Evolutionary conservation across 306 rosid genomes (phyloP), one percentile per base, ranked within the genome.

Genomic region (Macrotyloma uniflorum): DNA sequence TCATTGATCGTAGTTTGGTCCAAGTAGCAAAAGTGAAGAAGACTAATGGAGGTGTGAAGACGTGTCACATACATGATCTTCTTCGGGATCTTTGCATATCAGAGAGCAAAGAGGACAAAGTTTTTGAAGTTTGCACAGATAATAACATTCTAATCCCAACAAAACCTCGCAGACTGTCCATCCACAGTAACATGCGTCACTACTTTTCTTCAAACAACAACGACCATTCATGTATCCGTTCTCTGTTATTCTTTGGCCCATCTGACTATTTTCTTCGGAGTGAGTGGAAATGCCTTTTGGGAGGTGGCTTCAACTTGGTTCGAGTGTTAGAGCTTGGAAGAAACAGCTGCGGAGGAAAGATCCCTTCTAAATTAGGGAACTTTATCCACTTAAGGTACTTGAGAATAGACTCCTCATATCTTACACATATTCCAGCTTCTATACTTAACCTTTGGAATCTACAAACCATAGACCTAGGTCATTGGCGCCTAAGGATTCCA

Each of bases 371-470:
- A 18, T 4, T 83, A 35, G 67, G 55, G 11, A 11, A 20, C 24
- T 42, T 78, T 3, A 58, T 83, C 51, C 80, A 78, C 62, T n/a
- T 78, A 32, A 78, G 69, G 75, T 82, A 82, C 24, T 45, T 82
- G 4, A 64, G 69, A 51, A 57, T 24, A 23, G 5, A 51, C 1
- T 0, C 4, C 0, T 0, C 0, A 4, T 1, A 3, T 51, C 5
- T 18, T 51, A 6, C 0, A 8, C 1, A 2, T 6, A n/a, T 77
- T 83, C 86, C 86, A 8, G 7, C 8, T 64, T 83, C 86, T 22
- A 71, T 77, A n/a, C 50, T 62, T 45, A 72, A 32, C 36, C 79
- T 83, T 72, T 7, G 20, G 57, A 51, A 51, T 51, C 3, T 51
- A 51, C 24, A 51, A 51, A 51, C 24, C 57, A 7, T 51, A 51